These are phyloP conservation scores for Mucor ambiguus DNA, from an alignment of 371 early-diverging fungal species.

Conservation along the genomic window DNA sequence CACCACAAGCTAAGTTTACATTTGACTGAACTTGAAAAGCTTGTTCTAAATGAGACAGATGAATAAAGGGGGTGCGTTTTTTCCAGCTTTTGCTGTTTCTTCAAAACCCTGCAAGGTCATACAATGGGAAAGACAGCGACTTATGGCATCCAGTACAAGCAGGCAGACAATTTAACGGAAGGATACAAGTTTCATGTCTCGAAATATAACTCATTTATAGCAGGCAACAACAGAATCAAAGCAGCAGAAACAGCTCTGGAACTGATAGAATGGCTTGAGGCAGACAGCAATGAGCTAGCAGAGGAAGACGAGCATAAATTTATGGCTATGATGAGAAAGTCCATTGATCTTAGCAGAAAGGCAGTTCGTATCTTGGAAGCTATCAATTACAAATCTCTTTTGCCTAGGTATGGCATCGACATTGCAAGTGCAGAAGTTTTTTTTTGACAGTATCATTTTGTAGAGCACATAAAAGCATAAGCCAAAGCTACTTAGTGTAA, in stretches of 20 bases:
- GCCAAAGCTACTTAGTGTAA: constrained; percentile 31
- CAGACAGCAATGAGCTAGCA: constrained; percentile 19
- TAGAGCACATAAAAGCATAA: constrained; percentile 18
- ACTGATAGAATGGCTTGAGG: constrained; percentile 26
- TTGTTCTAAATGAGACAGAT: neutral
- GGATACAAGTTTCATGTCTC: constrained; percentile 21
- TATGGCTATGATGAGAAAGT: neutral
- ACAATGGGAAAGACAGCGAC: constrained; percentile 40
- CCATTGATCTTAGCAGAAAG: constrained; percentile 20
- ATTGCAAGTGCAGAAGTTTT: neutral
- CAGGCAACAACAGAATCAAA: constrained; percentile 3
- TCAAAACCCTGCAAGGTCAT: neutral
- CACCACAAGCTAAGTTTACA: neutral
- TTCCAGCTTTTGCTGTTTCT: neutral
- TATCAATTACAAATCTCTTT: neutral
- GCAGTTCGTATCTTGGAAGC: constrained; percentile 9
- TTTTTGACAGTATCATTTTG: neutral
- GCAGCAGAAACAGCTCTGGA: constrained; percentile 25
- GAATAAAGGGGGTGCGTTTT: neutral
- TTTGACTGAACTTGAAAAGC: neutral
- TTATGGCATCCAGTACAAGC: constrained; percentile 35
- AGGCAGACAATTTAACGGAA: constrained; percentile 17
- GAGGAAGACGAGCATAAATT: constrained; percentile 16
- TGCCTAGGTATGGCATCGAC: neutral
- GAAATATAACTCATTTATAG: constrained; percentile 6